Evolutionary conservation across 768 basidiomycete genomes (phyloP), one percentile per base, ranked within the genome.

Genomic region (Lactarius deliciosus): DNA sequence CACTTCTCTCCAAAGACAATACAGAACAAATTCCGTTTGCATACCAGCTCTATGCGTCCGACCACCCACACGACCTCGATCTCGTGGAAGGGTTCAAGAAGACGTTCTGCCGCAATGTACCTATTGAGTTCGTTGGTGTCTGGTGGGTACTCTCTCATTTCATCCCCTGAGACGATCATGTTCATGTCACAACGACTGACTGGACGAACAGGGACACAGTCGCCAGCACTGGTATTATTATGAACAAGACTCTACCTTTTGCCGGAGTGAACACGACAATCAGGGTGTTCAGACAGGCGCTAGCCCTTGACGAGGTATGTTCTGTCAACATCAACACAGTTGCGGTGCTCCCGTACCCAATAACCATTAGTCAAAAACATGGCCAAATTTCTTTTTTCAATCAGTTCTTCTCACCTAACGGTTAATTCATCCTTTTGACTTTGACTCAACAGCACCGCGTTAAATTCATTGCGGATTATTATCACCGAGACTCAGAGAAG

Each of bases 81-180:
- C 75, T 90, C 16, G 84, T 84, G 15, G 81, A 81, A 2, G 86
- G 87, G 13, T 94, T 91, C 76, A 93, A 92, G 76, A 73, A 80
- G 68, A 88, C 87, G 0, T 94, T 90, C 73, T 89, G 85, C 60
- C 82, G 79, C 38, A 74, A 77, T n/a, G 88, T 92, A 7, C 77
- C 80, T n/a, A 81, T 93, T 20, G 88, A 92, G 16, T 93, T 93
- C 62, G 75, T 94, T 57, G 92, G 92, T 1, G 86, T 91, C 57
- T 93, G 90, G 90, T 90, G 82, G 40, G 58, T 10, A 20, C 28
- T 40, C 3, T 57, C n/a, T n/a, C 20, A 6, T 28, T 10, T 61
- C 15, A 40, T 40, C 15, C 16, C 38, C 38, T 13, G 15, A 40
- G 15, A 40, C 15, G 11, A 9, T 34, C 36, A 13, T 38, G 36